These are phyloP conservation scores for Achaetomium macrosporum DNA, from an alignment of 2,329 filamentous ascomycete species.

Conservation along the genomic window DNA sequence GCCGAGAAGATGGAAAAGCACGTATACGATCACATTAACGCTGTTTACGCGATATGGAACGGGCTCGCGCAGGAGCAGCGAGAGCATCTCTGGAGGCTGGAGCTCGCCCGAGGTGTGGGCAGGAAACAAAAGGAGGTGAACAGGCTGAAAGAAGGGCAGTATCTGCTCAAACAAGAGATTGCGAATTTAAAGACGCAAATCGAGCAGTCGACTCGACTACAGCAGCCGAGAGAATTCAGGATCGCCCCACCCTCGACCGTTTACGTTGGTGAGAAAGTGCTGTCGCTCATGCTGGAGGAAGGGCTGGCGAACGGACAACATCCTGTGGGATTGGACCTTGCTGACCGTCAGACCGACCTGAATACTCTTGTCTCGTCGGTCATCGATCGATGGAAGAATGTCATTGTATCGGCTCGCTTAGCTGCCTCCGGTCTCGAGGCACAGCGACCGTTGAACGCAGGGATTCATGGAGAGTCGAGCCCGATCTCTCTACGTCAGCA, in stretches of 20 bases:
- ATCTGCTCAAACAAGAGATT: conserved; percentile 50
- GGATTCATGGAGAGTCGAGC: conserved; percentile 6
- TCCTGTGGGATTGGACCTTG: conserved; percentile 41
- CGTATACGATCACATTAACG: conserved; percentile 68
- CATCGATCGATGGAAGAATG: conserved; percentile 57
- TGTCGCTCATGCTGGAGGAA: conserved; percentile 43
- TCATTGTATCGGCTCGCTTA: conserved; percentile 48
- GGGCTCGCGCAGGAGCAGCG: conserved; percentile 51
- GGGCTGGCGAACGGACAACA: conserved; percentile 34
- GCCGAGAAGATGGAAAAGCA: conserved; percentile 61
- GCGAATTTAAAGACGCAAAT: conserved; percentile 52
- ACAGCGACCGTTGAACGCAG: conserved; percentile 42
- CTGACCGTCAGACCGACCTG: conserved; percentile 49
- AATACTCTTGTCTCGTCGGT: conserved; percentile 46
- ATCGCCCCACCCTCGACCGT: conserved; percentile 47
- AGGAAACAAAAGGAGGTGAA: conserved; percentile 51
- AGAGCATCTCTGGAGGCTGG: conserved; percentile 55
- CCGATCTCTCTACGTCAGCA: neutral
- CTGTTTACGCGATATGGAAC: conserved; percentile 72
- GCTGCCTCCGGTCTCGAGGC: conserved; percentile 41
- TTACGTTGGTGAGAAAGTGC: conserved; percentile 44
- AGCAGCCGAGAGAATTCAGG: conserved; percentile 56
- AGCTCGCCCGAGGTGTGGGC: conserved; percentile 55
- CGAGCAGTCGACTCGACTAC: conserved; percentile 52
- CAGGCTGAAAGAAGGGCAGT: conserved; percentile 44